Conservation (phyloP, 2,329 filamentous ascomycete genomes). For the Lasiodiplodia gonubiensis region DNA sequence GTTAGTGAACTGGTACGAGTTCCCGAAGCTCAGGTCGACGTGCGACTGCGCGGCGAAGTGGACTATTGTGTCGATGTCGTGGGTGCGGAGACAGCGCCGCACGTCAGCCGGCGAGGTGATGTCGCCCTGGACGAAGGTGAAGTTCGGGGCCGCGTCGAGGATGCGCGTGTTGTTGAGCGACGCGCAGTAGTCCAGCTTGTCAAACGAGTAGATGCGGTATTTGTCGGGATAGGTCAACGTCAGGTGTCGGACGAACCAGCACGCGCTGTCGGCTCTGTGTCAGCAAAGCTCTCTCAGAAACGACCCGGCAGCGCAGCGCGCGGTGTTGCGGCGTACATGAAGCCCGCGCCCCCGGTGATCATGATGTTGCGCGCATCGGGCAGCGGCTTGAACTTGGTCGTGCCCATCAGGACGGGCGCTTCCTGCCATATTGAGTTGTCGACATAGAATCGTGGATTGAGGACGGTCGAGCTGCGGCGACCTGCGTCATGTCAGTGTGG, state of each 20-base stretch:
- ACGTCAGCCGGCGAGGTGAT: conserved; percentile 75
- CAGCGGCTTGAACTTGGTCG: conserved; percentile 71
- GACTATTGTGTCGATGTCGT: conserved; percentile 79
- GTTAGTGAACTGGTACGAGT: conserved; percentile 80
- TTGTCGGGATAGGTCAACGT: conserved; percentile 72
- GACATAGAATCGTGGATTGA: conserved; percentile 50
- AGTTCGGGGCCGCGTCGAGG: conserved; percentile 72
- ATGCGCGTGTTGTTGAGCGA: conserved; percentile 78
- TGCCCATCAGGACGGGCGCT: conserved; percentile 72
- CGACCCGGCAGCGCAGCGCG: conserved; percentile 12
- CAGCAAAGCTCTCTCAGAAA: conserved; percentile 30
- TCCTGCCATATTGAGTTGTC: conserved; percentile 73
- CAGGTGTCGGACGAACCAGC: conserved; percentile 82
- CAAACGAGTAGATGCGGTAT: conserved; percentile 82
- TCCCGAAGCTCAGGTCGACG: conserved; percentile 81
- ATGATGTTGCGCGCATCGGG: conserved; percentile 78
- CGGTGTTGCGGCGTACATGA: conserved; percentile 68
- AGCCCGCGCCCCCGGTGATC: conserved; percentile 82
- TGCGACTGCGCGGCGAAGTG: conserved; percentile 88
- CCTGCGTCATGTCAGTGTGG: conserved; percentile 17
- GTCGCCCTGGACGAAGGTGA: conserved; percentile 79
- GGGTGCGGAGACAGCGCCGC: conserved; percentile 70
- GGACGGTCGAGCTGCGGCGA: conserved; percentile 41
- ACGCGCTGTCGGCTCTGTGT: conserved; percentile 62
- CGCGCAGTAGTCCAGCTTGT: conserved; percentile 84